Evolutionary conservation across 169 alveolate species (phyloP), one percentile per base, ranked within the genome.

Genomic region (Plasmodium relictum): DNA sequence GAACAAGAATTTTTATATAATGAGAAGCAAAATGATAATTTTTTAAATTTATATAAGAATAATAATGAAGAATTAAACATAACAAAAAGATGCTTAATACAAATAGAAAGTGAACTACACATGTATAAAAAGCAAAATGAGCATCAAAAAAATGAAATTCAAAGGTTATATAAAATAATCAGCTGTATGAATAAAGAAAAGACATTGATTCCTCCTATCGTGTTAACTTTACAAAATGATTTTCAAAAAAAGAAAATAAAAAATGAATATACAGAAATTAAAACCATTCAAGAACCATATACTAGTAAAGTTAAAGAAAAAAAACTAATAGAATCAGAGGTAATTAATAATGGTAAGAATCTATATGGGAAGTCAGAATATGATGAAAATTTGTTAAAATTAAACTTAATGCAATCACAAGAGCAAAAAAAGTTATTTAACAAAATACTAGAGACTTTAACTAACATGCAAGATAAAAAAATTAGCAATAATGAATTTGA

Each of bases 61-160:
- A 85, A 69, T 85, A 85, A 85, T 59, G 92, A 85, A 70, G 92
- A 85, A 85, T 71, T 85, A 31, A 58, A 85, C 48, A 50, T 85
- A 48, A 85, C 92, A 24, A 85, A 85, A 73, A 85, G 92, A 58
- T 85, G 92, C 22, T 61, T 85, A 85, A 85, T 85, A 58, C 92
- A 85, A 59, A 85, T 85, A 12, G 92, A 85, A 52, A 66, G 87
- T 12, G 92, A 85, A 85, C 50, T 85, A 59, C 66, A 85, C 56
- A n/a, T 85, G 41, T 85, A 85, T 61, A 85, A 85, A 71, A 85
- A 85, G 59, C 92, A 85, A 65, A 85, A 85, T 63, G 92, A 85
- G 71, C 37, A 85, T 7, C 92, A 85, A 73, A 85, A 85, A 85
- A 70, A 58, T 70, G 92, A 85, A 85, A 85, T 85, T 14, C 92